Base-by-base conservation (phyloP, 768 basidiomycete genomes). In the Tremella mesenterica region DNA sequence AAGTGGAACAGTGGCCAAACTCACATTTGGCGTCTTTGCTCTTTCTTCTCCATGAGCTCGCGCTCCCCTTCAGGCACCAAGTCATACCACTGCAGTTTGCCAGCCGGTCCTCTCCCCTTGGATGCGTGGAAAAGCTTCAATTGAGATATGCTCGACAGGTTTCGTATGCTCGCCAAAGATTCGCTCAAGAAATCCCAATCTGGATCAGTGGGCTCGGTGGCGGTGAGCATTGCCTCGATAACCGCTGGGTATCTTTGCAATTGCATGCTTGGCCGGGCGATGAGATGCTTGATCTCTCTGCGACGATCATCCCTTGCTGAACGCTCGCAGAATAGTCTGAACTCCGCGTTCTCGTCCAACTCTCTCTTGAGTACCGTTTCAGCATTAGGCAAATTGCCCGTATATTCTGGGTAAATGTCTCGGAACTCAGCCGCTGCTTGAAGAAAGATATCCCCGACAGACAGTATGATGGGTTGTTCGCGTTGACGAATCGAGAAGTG, bases 21-120 rank as follows among this genome's bases (percentile, higher is more conserved):
- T 73, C 70, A 91, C 88, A 83, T 79, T 74, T 93, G 90, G 29
- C 88, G 81, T 70, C 88, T 88, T 18, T 80, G 77, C 67, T 89
- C 88, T 38, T 84, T 77, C 74, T 88, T 88, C 10, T 80, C 73
- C 55, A 91, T 77, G 1, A 62, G 70, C 60, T 80, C 78, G 45
- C 82, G 76, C 9, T 82, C 65, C 34, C 89, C 87, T 38, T 80
- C 74, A 0, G 85, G 73, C 4, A 92, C 86, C 16, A 95, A 73
- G 69, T 92, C 86, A 66, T 88, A 82, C 91, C 91, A 96, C 59
- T 91, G 86, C 78, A 86, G 83, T 68, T 88, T 89, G 2, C 79
- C 81, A 1, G 85, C 81, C 1, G 81, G 77, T 3, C 89, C 90
- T 63, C 82, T 81, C 13, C 87, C 82, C 84, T 88, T 90, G 0